Conservation (phyloP, 805 yeast genomes). For the Pichia pseudocactophila region DNA sequence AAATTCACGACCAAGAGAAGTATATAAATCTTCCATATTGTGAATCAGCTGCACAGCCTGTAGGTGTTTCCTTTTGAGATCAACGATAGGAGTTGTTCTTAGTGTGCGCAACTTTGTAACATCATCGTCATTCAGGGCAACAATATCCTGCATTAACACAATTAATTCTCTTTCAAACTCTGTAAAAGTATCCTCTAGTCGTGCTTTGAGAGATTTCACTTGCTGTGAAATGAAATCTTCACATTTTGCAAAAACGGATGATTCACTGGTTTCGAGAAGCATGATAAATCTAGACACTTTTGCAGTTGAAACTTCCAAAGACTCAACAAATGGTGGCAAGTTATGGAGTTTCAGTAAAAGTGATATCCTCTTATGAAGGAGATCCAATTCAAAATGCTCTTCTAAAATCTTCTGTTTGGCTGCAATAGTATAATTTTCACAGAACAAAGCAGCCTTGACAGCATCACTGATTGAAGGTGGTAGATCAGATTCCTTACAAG, state of each 20-base stretch:
- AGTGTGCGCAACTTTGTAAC: too few relatives aligned
- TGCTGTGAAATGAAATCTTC: slow-evolving; percentile 19
- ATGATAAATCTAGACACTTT: slow-evolving; percentile 4
- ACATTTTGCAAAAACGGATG: slow-evolving; percentile 14
- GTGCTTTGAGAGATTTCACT: too few relatives aligned
- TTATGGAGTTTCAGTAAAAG: slow-evolving; percentile 15
- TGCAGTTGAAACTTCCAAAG: slow-evolving; percentile 12
- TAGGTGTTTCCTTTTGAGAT: too few relatives aligned
- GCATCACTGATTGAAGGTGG: not conserved
- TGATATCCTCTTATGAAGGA: slow-evolving; percentile 15
- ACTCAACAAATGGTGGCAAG: slow-evolving; percentile 14
- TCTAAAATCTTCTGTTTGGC: slow-evolving; percentile 11
- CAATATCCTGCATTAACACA: too few relatives aligned
- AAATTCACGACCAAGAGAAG: not conserved
- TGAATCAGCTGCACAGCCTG: not conserved
- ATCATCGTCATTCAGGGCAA: too few relatives aligned
- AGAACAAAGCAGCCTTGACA: slow-evolving; percentile 4
- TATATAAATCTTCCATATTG: not conserved
- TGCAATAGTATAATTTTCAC: slow-evolving; percentile 9
- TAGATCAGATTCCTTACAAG: not conserved
- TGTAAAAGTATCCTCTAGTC: too few relatives aligned
- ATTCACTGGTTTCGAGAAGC: slow-evolving; percentile 6
- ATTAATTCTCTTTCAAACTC: too few relatives aligned
- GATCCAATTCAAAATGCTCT: slow-evolving; percentile 12
- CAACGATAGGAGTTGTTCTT: too few relatives aligned